Evolutionary conservation across 148 eudicot species (phyloP).

Genomic region (Persicaria maculosa): DNA sequence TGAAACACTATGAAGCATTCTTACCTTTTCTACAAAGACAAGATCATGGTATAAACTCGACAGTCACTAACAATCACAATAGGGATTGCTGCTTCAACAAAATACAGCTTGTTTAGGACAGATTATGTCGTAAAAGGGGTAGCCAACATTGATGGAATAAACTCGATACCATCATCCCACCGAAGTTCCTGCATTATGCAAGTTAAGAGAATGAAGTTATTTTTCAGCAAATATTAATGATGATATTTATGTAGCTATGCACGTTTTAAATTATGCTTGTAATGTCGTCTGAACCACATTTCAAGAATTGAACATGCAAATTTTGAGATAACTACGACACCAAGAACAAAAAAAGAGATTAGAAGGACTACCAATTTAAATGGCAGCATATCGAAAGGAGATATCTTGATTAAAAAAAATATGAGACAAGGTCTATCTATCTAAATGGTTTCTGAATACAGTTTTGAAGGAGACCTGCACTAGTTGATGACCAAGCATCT

Average conservation of each 20-base stretch:
- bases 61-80: no score
- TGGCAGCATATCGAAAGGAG: no score
- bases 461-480: constrained; percentile 39
- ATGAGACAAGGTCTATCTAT: no score
- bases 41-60: no score
- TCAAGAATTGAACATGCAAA: constrained; percentile 55
- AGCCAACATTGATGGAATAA: constrained; percentile 14
- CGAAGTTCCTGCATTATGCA: constrained; percentile 28
- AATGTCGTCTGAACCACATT: constrained; percentile 95
- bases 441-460: constrained; percentile 8
- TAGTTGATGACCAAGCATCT: constrained; percentile 48
- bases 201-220: not conserved
- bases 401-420: no score
- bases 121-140: not conserved
- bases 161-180: constrained; percentile 21
- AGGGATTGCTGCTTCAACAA: no score
- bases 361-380: not conserved
- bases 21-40: no score
- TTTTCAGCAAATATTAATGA: not conserved
- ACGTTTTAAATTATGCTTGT: constrained; percentile 30
- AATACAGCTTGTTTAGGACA: constrained; percentile 36
- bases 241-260: not conserved
- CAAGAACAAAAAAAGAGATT: constrained; percentile 1
- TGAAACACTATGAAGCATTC: no score
- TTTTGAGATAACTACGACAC: constrained; percentile 37